Evolutionary conservation across 306 rosid species (phyloP), one percentile per base, ranked within the genome.

Genomic region (Benincasa hispida): DNA sequence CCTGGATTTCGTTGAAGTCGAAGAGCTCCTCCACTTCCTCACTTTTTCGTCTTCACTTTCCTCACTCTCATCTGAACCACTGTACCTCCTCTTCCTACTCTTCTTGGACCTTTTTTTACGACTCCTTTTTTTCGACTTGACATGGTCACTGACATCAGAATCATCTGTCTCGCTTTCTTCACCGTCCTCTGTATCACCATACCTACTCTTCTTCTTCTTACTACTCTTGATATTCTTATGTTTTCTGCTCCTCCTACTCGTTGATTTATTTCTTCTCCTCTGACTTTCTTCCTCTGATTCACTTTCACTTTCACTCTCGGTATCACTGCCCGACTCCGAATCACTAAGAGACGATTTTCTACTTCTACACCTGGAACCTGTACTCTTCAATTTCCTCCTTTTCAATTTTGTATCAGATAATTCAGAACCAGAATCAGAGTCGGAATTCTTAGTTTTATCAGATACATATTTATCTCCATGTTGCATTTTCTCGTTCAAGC

Each of bases 1-100:
- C 60, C 78, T 85, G 1, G 88, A 81, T 30, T 58, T 51, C 1
- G 84, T 61, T 2, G 78, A 80, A 68, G 39, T 42, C 0, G 82
- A 84, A 47, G 83, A 85, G 50, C 18, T 18, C 82, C 54, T 85
- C 68, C 37, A 77, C 86, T 82, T 85, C 85, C 77, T 85, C 60
- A 74, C 76, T 45, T 48, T 79, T 34, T 58, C 62, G 3, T 18
- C 65, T 59, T 83, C 82, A 32, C 81, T 84, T 30, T 60, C 84
- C 70, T 83, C 87, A 47, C 86, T 87, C 81, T 78, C 88, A 8
- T 89, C 88, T 8, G 87, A 81, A 83, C 81, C 87, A 37, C 86
- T 86, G 69, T 86, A 19, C 61, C 79, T 87, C 76, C 85, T 86
- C 84, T 81, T 87, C 77, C 69, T 83, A 69, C 76, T 62, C 27